phyloP scores from a whole-genome alignment of 768 basidiomycete species.

The Suillus weaverae region DNA sequence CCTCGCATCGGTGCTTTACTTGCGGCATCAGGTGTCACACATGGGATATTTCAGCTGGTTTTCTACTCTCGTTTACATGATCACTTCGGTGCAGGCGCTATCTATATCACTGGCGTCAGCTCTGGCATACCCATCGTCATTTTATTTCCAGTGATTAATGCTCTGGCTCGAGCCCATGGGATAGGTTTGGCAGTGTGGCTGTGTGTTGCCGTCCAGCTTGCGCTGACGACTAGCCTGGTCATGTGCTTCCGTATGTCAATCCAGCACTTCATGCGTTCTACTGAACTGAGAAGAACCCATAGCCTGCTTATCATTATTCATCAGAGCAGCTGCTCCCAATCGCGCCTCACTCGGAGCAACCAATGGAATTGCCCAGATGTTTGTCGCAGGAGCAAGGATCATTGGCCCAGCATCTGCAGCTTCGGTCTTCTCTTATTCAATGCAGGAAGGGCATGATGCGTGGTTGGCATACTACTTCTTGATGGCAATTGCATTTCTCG shows the following conservation, averaged over 20 bases:
- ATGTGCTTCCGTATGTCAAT: slow-evolving; percentile 34
- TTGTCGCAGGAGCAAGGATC: not conserved
- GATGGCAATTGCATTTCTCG: not conserved
- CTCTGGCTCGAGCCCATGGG: slow-evolving; percentile 23
- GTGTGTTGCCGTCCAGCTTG: slow-evolving; percentile 26
- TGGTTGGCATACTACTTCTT: not conserved
- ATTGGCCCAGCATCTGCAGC: not conserved
- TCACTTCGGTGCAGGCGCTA: slow-evolving; percentile 47
- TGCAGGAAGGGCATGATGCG: not conserved
- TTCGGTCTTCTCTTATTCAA: not conserved
- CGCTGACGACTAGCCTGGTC: slow-evolving; percentile 19
- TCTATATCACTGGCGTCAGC: slow-evolving; percentile 29
- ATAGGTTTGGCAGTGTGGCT: slow-evolving; percentile 28
- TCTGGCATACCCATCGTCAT: slow-evolving; percentile 32
- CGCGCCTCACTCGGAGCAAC: not conserved
- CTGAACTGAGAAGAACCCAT: not conserved
- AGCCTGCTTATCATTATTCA: not conserved
- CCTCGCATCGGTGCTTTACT: slow-evolving; percentile 32
- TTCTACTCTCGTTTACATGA: slow-evolving; percentile 61
- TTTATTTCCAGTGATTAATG: slow-evolving; percentile 33
- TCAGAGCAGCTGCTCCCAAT: slow-evolving; percentile 8
- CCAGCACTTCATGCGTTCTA: not conserved
- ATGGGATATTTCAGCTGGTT: slow-evolving; percentile 54
- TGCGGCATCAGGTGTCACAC: slow-evolving; percentile 23
- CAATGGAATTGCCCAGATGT: not conserved